Base-by-base conservation (phyloP, 2,329 filamentous ascomycete genomes). In the Fusarium liriodendri region DNA sequence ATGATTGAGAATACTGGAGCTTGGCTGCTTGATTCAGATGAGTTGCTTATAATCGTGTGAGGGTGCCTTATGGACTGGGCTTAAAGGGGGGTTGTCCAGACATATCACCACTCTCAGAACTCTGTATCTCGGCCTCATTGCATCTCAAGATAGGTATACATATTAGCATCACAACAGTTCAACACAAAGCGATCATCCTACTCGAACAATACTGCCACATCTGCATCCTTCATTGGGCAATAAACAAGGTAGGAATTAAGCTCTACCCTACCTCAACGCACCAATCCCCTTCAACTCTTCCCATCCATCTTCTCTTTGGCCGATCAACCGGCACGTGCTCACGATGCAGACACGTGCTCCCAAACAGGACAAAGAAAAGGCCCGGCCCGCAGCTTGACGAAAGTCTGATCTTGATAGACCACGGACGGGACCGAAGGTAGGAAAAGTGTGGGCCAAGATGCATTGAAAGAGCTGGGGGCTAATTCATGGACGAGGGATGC, bases 321-420 rank as follows among this genome's bases (percentile, higher is more conserved):
- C 13, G 22, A 52, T 37, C 22, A 29, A 8, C n/a, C 11, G 35
- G 37, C 63, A 62, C 60, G 64, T 75, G 69, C 58, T 65, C 54
- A 50, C 22, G 16, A 64, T 10, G 47, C 27, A 52, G 47, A 52
- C 47, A 52, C 47, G 47, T 52, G 47, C 47, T 29, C 47, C 25
- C 4, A n/a, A 29, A n/a, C 45, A n/a, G 35, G 37, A 66, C 52
- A 58, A 62, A 66, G 52, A 64, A 74, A 68, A 75, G 75, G 75
- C 50, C 66, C 76, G 66, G 74, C 72, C 75, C 75, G 75, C 66
- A 50, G 54, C 63, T 64, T 65, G 58, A 69, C 61, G 54, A 75
- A 73, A 76, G 67, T 67, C 40, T 76, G 64, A 63, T 68, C 33
- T 35, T 35, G 38, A 57, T 52, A 45, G 20, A 40, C 9, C 18